Evolutionary conservation across 1,139 yeast species (phyloP).

Genomic region (Diutina rugosa): DNA sequence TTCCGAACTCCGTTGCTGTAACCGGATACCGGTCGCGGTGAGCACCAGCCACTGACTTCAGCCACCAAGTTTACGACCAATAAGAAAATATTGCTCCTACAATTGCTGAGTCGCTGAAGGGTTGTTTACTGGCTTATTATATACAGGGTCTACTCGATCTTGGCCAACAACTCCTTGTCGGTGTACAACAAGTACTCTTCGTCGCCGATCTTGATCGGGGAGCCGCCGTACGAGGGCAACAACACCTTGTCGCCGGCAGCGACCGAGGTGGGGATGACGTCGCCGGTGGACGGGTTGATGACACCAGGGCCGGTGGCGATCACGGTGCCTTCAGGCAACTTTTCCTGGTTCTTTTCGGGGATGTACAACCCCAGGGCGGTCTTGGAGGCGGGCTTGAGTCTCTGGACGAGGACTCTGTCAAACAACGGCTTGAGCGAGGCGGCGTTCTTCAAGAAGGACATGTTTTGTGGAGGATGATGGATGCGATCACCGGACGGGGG

Average conservation of each 20-base stretch:
- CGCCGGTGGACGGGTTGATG: constrained; percentile 49
- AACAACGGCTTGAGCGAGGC: constrained; percentile 82
- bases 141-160: constrained; percentile 31
- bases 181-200: constrained; percentile 68
- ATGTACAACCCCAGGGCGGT: constrained; percentile 92
- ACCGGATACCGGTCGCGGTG: no score
- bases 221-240: constrained; percentile 86
- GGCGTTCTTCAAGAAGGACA: constrained; percentile 66
- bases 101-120: no score
- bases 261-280: constrained; percentile 59
- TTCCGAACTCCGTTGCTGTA: no score
- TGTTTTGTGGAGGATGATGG: background rate
- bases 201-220: constrained; percentile 77
- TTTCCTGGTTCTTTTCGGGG: constrained; percentile 94
- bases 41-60: no score
- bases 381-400: constrained; percentile 82
- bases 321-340: constrained; percentile 73
- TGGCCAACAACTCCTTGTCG: constrained; percentile 90
- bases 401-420: constrained; percentile 92
- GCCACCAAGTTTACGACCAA: no score
- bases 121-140: background rate
- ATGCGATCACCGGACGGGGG: background rate
- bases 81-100: no score
- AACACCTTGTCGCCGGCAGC: constrained; percentile 84
- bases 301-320: constrained; percentile 80